Conservation (phyloP, 306 rosid genomes). For the Quercus cerris region DNA sequence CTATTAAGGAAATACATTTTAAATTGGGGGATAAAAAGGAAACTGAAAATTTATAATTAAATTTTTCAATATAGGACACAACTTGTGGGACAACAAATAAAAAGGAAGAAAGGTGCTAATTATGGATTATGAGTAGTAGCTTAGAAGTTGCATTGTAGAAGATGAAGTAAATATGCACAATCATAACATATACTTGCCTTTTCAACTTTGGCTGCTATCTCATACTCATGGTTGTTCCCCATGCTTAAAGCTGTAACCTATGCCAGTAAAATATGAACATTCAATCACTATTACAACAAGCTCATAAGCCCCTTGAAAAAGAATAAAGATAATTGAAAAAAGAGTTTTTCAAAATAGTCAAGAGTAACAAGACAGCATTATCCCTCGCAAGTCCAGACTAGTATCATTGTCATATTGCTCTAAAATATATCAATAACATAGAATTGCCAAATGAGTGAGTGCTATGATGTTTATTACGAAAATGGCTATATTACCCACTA, state of each 20-base stretch:
- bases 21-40: too few species aligned
- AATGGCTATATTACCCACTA: neutral
- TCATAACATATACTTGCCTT: conserved; percentile 42
- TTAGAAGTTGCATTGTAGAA: conserved; percentile 11
- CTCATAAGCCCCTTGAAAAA: neutral
- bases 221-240: conserved; percentile 86
- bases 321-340: neutral
- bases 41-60: too few species aligned
- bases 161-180: neutral
- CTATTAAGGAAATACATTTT: neutral
- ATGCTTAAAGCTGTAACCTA: conserved; percentile 81
- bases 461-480: neutral
- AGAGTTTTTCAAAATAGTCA: neutral
- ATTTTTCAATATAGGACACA: too few species aligned
- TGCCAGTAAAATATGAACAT: conserved; percentile 22
- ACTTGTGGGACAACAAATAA: too few species aligned
- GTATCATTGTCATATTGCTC: neutral
- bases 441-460: neutral
- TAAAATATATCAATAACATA: neutral
- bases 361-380: neutral
- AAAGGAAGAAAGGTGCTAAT: neutral
- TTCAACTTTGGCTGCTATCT: conserved; percentile 83
- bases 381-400: neutral
- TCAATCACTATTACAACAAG: conserved; percentile 9
- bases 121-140: neutral